Percentiles rank a stretch among this genome's conserved stretches.
Evolutionary conservation across 768 basidiomycete species (phyloP).

Genomic region (Pleurotus cornucopiae): DNA sequence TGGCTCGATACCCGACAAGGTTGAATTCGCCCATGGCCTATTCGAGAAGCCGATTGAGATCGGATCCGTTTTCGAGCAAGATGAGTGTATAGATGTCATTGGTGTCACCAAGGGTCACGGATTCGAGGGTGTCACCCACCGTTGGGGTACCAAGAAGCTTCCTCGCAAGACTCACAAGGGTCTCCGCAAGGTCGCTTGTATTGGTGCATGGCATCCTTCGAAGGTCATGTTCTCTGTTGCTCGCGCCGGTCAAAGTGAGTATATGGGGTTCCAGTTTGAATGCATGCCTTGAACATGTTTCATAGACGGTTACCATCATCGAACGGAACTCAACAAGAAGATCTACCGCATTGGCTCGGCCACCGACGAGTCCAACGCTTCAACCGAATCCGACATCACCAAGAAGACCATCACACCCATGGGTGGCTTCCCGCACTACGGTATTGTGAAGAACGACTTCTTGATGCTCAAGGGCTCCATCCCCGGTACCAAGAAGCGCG

Average conservation of each 20-base stretch:
- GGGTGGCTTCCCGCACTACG: conserved; percentile 99
- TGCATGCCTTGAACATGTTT: too few relatives aligned
- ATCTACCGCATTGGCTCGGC: conserved; percentile 92
- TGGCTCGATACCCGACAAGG: conserved; percentile 94
- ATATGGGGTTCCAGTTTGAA: too few relatives aligned
- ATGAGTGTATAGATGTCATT: conserved; percentile 94
- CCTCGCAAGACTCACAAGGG: conserved; percentile 99
- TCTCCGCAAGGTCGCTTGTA: conserved; percentile 99
- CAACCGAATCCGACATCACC: conserved; percentile 93
- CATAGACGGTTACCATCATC: conserved; percentile 90
- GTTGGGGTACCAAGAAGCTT: conserved; percentile 99
- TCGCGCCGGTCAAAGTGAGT: conserved; percentile 98
- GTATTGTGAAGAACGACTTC: conserved; percentile 98
- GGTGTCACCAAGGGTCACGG: conserved; percentile 99
- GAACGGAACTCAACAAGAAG: conserved; percentile 98
- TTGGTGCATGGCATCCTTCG: conserved; percentile 97
- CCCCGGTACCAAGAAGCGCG: conserved; percentile 96
- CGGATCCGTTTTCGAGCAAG: conserved; percentile 85
- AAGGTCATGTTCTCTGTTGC: conserved; percentile 99
- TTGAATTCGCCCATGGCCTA: conserved; percentile 87
- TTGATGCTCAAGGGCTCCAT: conserved; percentile 94
- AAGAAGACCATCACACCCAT: conserved; percentile 93
- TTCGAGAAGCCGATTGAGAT: conserved; percentile 97
- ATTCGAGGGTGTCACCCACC: conserved; percentile 98
- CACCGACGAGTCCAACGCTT: conserved; percentile 74